These are phyloP conservation scores for Vigna nakashimae DNA, from an alignment of 306 rosid genomes.

Conservation along the genomic window DNA sequence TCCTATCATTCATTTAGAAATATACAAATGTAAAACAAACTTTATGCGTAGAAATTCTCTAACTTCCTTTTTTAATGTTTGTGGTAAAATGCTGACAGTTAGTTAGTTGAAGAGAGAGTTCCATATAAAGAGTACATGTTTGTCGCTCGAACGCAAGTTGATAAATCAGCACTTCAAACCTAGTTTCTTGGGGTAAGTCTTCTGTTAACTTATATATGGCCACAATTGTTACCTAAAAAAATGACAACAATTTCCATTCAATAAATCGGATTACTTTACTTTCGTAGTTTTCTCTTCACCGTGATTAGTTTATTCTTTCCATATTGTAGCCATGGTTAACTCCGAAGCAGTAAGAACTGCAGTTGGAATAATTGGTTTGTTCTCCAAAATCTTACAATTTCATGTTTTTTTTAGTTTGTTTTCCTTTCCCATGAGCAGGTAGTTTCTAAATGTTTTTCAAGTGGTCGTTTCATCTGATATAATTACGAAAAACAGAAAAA, in stretches of 20 bases:
- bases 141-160: constrained; percentile 43
- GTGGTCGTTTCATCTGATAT: neutral
- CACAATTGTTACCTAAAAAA: neutral
- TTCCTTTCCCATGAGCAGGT: neutral
- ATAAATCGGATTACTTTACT: constrained; percentile 5
- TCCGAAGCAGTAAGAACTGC: constrained; percentile 29
- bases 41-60: neutral
- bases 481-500: neutral
- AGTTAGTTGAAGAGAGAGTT: neutral
- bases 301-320: neutral
- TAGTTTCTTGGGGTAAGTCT: constrained; percentile 29
- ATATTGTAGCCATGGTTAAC: constrained; percentile 49
- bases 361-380: constrained; percentile 66
- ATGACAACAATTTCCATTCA: neutral
- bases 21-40: neutral
- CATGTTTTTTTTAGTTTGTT: neutral
- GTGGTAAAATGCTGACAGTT: constrained; percentile 5
- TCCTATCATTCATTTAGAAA: neutral
- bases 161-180: constrained; percentile 15
- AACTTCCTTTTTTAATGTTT: neutral
- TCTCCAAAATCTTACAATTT: neutral
- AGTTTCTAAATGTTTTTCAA: neutral
- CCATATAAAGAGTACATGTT: constrained; percentile 30
- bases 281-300: neutral
- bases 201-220: constrained; percentile 11